Evolutionary conservation across 176 grass and related monocot genomes (phyloP).

Genomic region (Oryza punctata): DNA sequence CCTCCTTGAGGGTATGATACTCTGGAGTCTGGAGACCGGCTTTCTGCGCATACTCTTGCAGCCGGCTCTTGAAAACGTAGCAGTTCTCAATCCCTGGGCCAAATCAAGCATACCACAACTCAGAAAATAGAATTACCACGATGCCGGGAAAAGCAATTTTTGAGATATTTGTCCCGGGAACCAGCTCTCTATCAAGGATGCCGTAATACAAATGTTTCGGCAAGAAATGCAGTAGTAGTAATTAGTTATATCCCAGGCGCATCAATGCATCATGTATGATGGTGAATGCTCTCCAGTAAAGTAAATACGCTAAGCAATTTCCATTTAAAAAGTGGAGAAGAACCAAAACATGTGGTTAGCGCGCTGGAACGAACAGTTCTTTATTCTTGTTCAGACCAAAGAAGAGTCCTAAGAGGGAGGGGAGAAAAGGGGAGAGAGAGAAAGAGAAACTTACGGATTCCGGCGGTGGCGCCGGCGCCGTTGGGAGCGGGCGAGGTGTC

Average conservation of each 20-base stretch:
- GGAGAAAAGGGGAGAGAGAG: no score
- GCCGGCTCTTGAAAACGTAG: constrained; percentile 92
- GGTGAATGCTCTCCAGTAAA: background rate
- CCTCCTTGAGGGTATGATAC: constrained; percentile 83
- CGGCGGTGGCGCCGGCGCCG: background rate
- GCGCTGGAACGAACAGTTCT: no score
- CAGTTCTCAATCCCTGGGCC: constrained; percentile 75
- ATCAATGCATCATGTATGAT: constrained; percentile 24
- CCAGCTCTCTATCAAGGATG: no score
- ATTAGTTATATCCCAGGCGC: no score
- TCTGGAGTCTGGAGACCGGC: constrained; percentile 68
- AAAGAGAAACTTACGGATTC: constrained; percentile 39
- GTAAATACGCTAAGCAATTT: no score
- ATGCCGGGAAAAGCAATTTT: no score
- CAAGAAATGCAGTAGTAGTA: background rate
- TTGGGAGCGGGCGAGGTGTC: background rate
- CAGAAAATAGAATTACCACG: no score
- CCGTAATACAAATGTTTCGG: background rate
- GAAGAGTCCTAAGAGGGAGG: no score
- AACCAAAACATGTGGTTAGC: no score
- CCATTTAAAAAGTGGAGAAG: no score
- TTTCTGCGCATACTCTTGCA: constrained; percentile 87
- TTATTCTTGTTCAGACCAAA: no score
- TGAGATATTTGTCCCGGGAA: no score
- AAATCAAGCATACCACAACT: constrained; percentile 3